Evolutionary conservation across 768 basidiomycete species (phyloP), one percentile per base, ranked within the genome.

Genomic region (Mycena rosella): DNA sequence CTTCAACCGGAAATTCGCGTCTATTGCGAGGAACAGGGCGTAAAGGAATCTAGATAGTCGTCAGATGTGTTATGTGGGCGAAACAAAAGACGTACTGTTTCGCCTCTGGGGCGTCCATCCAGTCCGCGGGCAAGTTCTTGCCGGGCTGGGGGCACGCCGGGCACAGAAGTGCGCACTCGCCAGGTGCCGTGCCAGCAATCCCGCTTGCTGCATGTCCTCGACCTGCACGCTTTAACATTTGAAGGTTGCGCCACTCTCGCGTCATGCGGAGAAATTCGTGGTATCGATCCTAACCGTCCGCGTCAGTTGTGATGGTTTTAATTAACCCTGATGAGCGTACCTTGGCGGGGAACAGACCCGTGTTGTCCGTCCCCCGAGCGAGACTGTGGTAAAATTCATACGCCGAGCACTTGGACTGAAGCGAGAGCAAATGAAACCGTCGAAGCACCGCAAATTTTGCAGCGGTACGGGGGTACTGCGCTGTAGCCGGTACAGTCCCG

Each of bases 81-180:
- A 44, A 32, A 45, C 24, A 29, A 11, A 9, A n/a, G 30, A 63
- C 64, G 38, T n/a, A 56, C 51, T 57, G 57, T 42, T 71, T 45
- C 2, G 60, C 63, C 17, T 65, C 59, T 3, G 69, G 66, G 1
- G 56, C 70, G 27, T 55, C 29, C 20, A 68, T 49, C 78, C 75
- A 77, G 15, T 68, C 68, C 6, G 26, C 29, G 6, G 72, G 74
- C 15, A 78, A 36, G 57, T 79, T 78, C 22, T 68, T 74, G 0
- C 62, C 71, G 0, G 74, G 77, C 11, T 78, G 75, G 1, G 75
- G 78, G 59, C 75, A 79, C 9, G 73, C 75, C 20, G 76, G 74
- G 54, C 78, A 79, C 40, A 68, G 26, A 13, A 79, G 57, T 1
- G 77, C 77, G 26, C 72, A 69, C 45, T 75, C 66, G 0, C 75